Conservation (phyloP, 1,284 basidiomycete genomes). For the Phenoliferia sp. region DNA sequence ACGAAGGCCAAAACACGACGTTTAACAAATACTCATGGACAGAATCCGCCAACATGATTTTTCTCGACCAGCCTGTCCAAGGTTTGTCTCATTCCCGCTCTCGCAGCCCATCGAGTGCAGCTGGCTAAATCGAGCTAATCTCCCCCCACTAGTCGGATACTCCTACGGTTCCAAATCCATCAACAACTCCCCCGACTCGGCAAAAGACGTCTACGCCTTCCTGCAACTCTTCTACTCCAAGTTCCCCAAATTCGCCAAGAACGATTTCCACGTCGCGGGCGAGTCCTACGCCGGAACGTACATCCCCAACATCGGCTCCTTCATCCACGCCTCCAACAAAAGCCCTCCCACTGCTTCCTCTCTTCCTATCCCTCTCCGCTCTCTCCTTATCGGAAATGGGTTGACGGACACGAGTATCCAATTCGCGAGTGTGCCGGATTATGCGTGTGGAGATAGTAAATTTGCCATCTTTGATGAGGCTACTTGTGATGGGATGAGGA, state of each 20-base stretch:
- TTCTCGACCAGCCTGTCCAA: slow-evolving; percentile 81
- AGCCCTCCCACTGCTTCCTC: slow-evolving; percentile 39
- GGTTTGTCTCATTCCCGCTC: too few relatives aligned
- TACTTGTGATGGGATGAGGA: slow-evolving; percentile 42
- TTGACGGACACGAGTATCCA: slow-evolving; percentile 64
- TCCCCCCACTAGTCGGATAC: slow-evolving; percentile 68
- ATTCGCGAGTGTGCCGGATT: slow-evolving; percentile 61
- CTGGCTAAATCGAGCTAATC: not conserved
- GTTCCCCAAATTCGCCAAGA: slow-evolving; percentile 30
- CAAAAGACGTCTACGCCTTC: slow-evolving; percentile 84
- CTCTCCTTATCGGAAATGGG: slow-evolving; percentile 71
- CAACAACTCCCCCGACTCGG: slow-evolving; percentile 65
- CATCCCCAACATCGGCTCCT: slow-evolving; percentile 68
- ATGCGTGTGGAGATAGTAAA: slow-evolving; percentile 65
- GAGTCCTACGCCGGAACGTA: slow-evolving; percentile 64
- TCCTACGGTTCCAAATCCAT: slow-evolving; percentile 68
- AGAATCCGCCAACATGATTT: slow-evolving; percentile 52
- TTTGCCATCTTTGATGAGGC: slow-evolving; percentile 42
- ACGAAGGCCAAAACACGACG: slow-evolving; percentile 64
- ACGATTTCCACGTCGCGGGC: slow-evolving; percentile 42
- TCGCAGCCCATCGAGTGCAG: not conserved
- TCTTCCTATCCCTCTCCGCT: not conserved
- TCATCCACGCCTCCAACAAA: slow-evolving; percentile 71
- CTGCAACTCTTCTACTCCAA: slow-evolving; percentile 69
- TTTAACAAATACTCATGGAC: slow-evolving; percentile 77